phyloP scores from a whole-genome alignment of 2,329 filamentous ascomycete genomes.

The Botrytis deweyae region DNA sequence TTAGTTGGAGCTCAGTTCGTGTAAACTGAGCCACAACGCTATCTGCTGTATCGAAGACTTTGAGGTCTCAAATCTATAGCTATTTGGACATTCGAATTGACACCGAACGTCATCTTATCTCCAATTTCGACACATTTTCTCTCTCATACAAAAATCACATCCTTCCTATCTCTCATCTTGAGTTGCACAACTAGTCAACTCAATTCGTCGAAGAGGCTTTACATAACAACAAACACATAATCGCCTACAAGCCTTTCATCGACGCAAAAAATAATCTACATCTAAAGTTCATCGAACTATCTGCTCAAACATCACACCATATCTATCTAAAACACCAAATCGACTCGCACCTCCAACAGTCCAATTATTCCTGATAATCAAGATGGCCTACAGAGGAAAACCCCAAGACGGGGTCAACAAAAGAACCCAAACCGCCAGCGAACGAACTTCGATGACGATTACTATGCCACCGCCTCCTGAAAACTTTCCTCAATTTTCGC shows the following conservation, averaged over 20 bases:
- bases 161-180: background rate
- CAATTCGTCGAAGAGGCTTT: background rate
- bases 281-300: background rate
- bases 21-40: background rate
- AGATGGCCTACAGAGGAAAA: background rate
- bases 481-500: background rate
- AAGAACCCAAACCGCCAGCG: background rate
- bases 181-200: background rate
- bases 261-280: background rate
- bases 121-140: background rate
- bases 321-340: background rate
- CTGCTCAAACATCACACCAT: background rate
- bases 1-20: background rate
- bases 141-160: background rate
- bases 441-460: background rate
- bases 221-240: background rate
- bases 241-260: background rate
- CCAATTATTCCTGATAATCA: background rate
- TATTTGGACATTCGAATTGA: background rate
- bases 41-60: background rate
- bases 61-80: background rate
- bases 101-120: background rate
- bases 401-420: background rate
- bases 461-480: background rate
- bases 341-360: background rate